Base-by-base conservation (phyloP, 345 rosid genomes). In the Turritis glabra region DNA sequence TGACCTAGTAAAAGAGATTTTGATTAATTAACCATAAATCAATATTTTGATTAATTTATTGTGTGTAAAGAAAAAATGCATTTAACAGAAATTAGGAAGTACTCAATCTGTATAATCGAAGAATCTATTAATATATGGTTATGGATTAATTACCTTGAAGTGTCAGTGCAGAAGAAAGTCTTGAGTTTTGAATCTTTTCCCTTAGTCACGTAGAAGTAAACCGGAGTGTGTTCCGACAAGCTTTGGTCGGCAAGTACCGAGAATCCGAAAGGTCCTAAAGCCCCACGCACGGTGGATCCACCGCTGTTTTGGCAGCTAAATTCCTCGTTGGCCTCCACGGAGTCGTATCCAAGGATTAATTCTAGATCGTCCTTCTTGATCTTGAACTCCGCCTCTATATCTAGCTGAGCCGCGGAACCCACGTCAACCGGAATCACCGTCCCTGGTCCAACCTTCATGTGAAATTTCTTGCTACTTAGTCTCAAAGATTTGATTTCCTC, bases 181-280 rank as follows among this genome's bases (percentile, higher is more conserved):
- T 44, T 66, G 64, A 76, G 74, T 59, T 68, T 77, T 65, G 77
- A 80, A 35, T 80, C 78, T 2, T 82, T 66, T 4, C 80, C 64
- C 47, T 77, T 79, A 30, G 82, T 57, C 14, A 87, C 81, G 30
- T 86, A 90, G 79, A 93, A 91, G 83, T 58, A 91, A 4, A 93
- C 55, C 0, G 94, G 94, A 1, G 98, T 91, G 2, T 91, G 81
- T 84, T 91, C 98, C 0, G 97, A 75, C 26, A 93, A 84, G 32
- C 87, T 67, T 26, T 81, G 77, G 64, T 91, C 92, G 0, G 98
- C 96, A 0, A 88, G 71, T 53, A 88, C 92, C 17, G 86, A 78
- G 18, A 93, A 52, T 10, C 97, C 96, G 53, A 93, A 93, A 9
- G 98, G 98, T 21, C 97, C 98, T n/a, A 80, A 67, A 12, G 65